Base-by-base conservation (phyloP, 495 filamentous ascomycete genomes). In the Pyronema domesticum region DNA sequence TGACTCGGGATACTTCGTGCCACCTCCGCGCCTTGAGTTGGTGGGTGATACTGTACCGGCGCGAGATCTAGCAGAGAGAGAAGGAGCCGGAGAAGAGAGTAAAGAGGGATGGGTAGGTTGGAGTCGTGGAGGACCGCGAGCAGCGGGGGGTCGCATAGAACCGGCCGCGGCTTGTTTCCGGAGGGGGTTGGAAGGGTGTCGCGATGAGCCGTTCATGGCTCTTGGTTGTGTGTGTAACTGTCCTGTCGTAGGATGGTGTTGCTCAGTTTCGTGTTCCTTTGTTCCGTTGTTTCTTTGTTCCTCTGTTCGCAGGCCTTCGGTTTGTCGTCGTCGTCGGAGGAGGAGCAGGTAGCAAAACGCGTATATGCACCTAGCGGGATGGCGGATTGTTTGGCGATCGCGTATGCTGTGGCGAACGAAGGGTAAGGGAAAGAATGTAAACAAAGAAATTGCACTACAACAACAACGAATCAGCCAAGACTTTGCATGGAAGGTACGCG, bases 31-130 rank as follows among this genome's bases (percentile, higher is more conserved):
- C 18, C 58, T 46, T 0, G 60, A 30, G 39, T 55, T 63, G n/a
- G 55, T 58, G 3, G 60, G 60, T 13, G 60, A 63, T 33, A 57
- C 46, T 18, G 61, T 61, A 10, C 54, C 35, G 48, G 46, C 51
- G 5, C 49, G 47, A 13, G 55, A 49, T 55, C 74, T 68, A 17
- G 71, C 69, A 36, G 60, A 68, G 1, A 68, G 50, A 7, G 72
- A 66, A 37, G 71, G 70, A 37, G 71, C 71, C 10, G 47, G 47
- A 9, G 47, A 50, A 36, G 23, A 35, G 3, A 50, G 11, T n/a
- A 50, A 34, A 19, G 23, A 15, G n/a, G 45, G 3, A 19, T 47
- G 3, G 10, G 15, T 47, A 19, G 7, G 47, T 35, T 43, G 50
- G 7, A 19, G 15, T 40, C 19, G 45, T 47, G 14, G 17, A 35